phyloP scores from a whole-genome alignment of 2,329 filamentous ascomycete species.

The Colletotrichum echinochloae region DNA sequence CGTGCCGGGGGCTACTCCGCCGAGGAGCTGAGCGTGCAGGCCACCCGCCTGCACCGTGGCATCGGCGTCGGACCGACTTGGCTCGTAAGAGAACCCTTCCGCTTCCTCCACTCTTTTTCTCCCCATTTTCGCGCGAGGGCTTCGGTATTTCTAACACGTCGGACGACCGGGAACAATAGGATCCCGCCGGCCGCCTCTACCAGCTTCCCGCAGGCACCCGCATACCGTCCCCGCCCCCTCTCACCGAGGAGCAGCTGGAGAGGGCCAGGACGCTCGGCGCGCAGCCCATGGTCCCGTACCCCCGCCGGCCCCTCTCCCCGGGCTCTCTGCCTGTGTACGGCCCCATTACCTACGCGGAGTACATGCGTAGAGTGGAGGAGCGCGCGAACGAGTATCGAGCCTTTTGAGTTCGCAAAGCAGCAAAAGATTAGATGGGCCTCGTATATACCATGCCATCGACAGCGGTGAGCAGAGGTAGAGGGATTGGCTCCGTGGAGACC shows the following conservation, averaged over 20 bases:
- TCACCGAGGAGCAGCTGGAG: conserved; percentile 25
- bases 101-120: background rate
- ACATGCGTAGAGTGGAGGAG: conserved; percentile 15
- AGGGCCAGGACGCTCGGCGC: conserved; percentile 15
- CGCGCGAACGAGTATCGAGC: background rate
- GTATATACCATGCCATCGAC: background rate
- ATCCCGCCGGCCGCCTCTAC: conserved; percentile 35
- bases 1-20: conserved; percentile 27
- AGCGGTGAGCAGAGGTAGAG: no score
- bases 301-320: conserved; percentile 25
- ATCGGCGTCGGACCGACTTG: conserved; percentile 19
- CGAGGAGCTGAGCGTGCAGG: conserved; percentile 18
- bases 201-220: conserved; percentile 22
- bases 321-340: conserved; percentile 3
- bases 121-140: background rate
- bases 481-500: background rate
- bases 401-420: background rate
- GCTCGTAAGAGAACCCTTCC: conserved; percentile 8
- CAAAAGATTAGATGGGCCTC: background rate
- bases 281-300: conserved; percentile 11
- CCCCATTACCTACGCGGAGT: conserved; percentile 28
- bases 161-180: background rate
- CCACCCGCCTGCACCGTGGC: conserved; percentile 17
- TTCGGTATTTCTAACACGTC: background rate
- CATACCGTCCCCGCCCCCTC: conserved; percentile 20